These are phyloP conservation scores for Dissophora globulifera DNA, from an alignment of 192 early-diverging fungal genomes.

Conservation along the genomic window DNA sequence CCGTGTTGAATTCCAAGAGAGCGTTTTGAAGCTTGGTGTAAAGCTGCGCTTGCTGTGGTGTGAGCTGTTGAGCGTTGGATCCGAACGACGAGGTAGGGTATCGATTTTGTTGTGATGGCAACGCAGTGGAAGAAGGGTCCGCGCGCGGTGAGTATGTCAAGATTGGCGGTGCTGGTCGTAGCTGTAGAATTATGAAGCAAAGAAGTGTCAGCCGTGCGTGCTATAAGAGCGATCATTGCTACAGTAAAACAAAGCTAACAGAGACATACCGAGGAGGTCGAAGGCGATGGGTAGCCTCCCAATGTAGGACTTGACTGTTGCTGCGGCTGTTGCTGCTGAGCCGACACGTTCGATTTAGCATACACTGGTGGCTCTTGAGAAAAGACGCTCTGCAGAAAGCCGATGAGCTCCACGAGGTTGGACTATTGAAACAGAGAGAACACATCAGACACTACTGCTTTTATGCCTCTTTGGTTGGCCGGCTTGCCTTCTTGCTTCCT, in stretches of 20 bases:
- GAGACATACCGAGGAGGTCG: conserved; percentile 36
- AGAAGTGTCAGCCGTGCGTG: too few species aligned
- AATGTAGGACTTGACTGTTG: conserved; percentile 47
- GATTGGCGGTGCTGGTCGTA: conserved; percentile 49
- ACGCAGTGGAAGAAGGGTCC: conserved; percentile 34
- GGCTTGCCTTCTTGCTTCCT: background rate
- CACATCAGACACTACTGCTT: too few species aligned
- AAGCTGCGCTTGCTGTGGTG: conserved; percentile 67
- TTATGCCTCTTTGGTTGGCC: too few species aligned
- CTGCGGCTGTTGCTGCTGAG: conserved; percentile 38
- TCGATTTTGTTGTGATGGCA: conserved; percentile 36
- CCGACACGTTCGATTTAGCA: conserved; percentile 53
- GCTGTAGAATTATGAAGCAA: background rate
- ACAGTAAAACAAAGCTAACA: too few species aligned
- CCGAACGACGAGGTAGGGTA: conserved; percentile 31
- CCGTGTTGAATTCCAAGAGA: conserved; percentile 62
- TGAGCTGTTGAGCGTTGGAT: conserved; percentile 24
- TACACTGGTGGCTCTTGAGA: conserved; percentile 83
- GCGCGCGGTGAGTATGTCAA: conserved; percentile 29
- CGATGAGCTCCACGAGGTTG: conserved; percentile 66
- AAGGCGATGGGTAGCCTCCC: conserved; percentile 40
- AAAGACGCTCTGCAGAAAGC: conserved; percentile 79
- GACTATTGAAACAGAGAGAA: conserved; percentile 17
- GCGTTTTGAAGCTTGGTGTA: conserved; percentile 66
- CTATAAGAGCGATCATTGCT: background rate